Conservation (phyloP, 2,329 filamentous ascomycete genomes). For the Fusarium chuoi region DNA sequence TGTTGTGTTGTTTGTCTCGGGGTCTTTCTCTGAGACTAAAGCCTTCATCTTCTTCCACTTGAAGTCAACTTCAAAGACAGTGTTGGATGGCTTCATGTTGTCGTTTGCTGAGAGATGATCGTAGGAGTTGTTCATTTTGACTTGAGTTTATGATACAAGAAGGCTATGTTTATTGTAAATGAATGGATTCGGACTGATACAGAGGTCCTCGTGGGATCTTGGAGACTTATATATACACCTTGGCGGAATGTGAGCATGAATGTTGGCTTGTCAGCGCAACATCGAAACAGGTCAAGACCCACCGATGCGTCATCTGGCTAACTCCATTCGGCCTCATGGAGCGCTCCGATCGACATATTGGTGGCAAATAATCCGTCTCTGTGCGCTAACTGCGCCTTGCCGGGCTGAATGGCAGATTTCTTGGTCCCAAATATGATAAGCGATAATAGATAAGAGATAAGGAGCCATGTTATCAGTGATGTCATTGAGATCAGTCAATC, state of each 20-base stretch:
- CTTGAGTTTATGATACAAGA: neutral
- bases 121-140: neutral
- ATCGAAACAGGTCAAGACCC: neutral
- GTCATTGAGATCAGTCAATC: fast-evolving
- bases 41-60: constrained; percentile 32
- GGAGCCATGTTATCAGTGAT: fast-evolving
- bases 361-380: neutral
- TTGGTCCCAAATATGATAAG: neutral
- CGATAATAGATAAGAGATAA: neutral
- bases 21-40: constrained; percentile 12
- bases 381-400: neutral
- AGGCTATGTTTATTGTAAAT: no score
- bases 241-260: neutral
- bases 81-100: neutral
- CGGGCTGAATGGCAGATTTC: neutral
- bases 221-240: neutral
- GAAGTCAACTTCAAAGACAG: constrained; percentile 26
- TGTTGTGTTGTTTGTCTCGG: neutral
- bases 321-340: neutral
- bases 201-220: no score
- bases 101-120: neutral
- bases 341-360: neutral
- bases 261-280: neutral
- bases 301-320: neutral
- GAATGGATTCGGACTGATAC: neutral